phyloP scores from a whole-genome alignment of 352 stramenopile species.

The Globisporangium alternatum region DNA sequence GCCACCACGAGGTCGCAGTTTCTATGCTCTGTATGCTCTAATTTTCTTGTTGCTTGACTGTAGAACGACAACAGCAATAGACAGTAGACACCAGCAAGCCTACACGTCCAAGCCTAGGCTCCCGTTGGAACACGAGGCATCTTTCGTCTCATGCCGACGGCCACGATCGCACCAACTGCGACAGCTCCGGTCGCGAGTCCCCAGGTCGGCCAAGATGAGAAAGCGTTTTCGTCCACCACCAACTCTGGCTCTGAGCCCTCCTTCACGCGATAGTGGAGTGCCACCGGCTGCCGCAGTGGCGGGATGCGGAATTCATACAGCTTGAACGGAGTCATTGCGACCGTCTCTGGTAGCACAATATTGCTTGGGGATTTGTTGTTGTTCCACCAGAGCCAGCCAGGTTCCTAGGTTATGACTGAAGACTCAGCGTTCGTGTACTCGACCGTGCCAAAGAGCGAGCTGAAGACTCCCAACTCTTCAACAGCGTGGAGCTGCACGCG shows the following conservation, averaged over 20 bases:
- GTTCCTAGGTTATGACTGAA: background rate
- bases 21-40: background rate
- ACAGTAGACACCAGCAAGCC: no score
- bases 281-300: background rate
- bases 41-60: no score
- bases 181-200: background rate
- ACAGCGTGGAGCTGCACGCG: background rate
- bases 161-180: background rate
- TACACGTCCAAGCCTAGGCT: background rate
- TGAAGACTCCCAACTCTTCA: background rate
- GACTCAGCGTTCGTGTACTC: background rate
- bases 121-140: background rate
- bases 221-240: background rate
- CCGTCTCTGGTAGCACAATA: background rate
- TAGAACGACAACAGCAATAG: no score
- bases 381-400: background rate
- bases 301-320: background rate
- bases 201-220: background rate
- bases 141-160: background rate
- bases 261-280: background rate
- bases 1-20: background rate
- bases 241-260: background rate
- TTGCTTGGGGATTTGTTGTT: background rate
- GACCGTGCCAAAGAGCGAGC: background rate
- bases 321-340: background rate